Conservation (phyloP, 2,329 filamentous ascomycete species). For the Rhytidhysteron rufulum region DNA sequence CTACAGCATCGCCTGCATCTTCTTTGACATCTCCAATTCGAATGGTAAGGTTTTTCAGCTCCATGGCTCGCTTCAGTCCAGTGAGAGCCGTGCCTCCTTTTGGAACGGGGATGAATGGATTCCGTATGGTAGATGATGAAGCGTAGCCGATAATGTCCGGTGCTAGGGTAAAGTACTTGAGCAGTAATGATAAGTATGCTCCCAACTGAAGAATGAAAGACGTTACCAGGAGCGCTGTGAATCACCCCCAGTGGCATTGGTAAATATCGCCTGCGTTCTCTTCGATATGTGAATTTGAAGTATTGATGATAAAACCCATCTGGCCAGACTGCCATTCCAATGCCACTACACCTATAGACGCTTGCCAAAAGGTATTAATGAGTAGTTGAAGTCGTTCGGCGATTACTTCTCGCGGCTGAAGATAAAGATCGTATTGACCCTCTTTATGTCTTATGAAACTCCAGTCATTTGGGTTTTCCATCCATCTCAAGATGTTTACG, state of each 20-base stretch:
- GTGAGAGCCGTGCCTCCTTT: conserved; percentile 22
- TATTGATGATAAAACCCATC: too few species aligned
- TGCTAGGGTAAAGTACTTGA: conserved; percentile 26
- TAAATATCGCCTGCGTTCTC: too few species aligned
- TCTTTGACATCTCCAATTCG: conserved; percentile 28
- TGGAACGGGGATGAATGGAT: conserved; percentile 20
- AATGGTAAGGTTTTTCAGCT: conserved; percentile 21
- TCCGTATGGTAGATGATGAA: conserved; percentile 19
- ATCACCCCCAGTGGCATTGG: conserved; percentile 24
- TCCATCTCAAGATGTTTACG: too few species aligned
- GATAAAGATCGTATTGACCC: too few species aligned
- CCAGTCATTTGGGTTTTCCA: too few species aligned
- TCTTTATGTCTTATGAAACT: too few species aligned
- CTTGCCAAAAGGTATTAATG: conserved; percentile 24
- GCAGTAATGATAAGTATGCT: conserved; percentile 19
- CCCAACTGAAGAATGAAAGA: conserved; percentile 21
- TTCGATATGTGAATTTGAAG: too few species aligned
- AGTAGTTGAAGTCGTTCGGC: conserved; percentile 19
- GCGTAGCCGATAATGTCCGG: conserved; percentile 27
- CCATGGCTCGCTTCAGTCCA: conserved; percentile 18
- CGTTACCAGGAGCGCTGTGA: conserved; percentile 17
- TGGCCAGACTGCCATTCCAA: too few species aligned
- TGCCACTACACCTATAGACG: too few species aligned
- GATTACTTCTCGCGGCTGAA: conserved; percentile 14
- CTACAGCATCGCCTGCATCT: conserved; percentile 22